A percentile compares a stretch with the other conserved stretches of the same genome.
phyloP scores from a whole-genome alignment of 352 stramenopile species.

The Phytophthora brassicae region DNA sequence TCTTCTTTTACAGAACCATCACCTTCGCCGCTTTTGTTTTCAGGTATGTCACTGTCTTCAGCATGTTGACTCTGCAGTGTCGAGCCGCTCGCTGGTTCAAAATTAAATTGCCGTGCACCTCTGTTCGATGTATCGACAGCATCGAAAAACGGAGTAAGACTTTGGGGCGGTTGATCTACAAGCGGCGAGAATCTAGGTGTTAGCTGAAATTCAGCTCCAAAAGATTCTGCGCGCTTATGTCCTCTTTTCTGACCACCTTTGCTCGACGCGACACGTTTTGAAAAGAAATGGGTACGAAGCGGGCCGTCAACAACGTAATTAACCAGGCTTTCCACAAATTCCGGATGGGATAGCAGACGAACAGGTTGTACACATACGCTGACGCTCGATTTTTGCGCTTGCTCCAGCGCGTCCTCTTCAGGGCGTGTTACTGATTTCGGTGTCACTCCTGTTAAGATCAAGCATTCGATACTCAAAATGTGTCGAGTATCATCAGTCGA shows the following conservation, averaged over 20 bases:
- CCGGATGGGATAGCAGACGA: conserved; percentile 52
- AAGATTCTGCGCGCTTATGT: conserved; percentile 19
- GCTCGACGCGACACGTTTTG: conserved; percentile 20
- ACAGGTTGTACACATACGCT: conserved; percentile 52
- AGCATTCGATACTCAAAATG: conserved; percentile 50
- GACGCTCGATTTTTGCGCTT: conserved; percentile 37
- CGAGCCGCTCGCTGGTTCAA: conserved; percentile 4
- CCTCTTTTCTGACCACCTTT: conserved; percentile 10
- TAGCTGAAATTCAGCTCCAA: conserved; percentile 24
- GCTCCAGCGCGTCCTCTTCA: conserved; percentile 2
- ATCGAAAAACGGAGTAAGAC: conserved; percentile 68
- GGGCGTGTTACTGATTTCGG: background rate
- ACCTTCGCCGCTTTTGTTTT: background rate
- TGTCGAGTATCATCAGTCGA: conserved; percentile 24
- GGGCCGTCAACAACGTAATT: conserved; percentile 63
- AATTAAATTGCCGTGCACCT: conserved; percentile 22
- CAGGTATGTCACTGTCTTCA: background rate
- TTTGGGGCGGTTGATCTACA: conserved; percentile 18
- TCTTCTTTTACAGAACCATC: conserved; percentile 10
- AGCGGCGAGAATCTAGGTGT: conserved; percentile 21
- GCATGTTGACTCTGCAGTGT: background rate
- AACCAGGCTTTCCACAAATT: conserved; percentile 61
- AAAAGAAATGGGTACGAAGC: conserved; percentile 43
- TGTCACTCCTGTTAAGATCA: conserved; percentile 28
- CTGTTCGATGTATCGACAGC: conserved; percentile 46